Percentiles rank a stretch among this genome's conserved stretches.
These are phyloP conservation scores for Lepidium aucheri DNA, from an alignment of 345 rosid species.

Conservation along the genomic window DNA sequence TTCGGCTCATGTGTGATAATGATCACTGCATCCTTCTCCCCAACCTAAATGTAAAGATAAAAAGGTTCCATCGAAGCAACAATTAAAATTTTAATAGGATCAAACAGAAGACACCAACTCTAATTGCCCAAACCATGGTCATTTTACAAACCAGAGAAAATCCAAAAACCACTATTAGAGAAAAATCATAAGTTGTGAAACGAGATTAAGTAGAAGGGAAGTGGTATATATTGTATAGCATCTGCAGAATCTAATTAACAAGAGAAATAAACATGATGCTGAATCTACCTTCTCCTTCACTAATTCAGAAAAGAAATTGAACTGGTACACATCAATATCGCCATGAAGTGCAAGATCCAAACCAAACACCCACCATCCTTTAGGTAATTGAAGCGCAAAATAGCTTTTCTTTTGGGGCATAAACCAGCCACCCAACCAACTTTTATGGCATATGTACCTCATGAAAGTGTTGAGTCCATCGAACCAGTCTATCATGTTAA, in stretches of 20 bases:
- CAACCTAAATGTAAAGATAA: conserved; percentile 39
- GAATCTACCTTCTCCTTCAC: conserved; percentile 55
- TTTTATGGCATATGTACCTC: conserved; percentile 91
- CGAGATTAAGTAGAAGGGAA: not conserved
- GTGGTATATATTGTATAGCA: not conserved
- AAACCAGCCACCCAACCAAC: conserved; percentile 97
- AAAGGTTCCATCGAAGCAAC: not conserved
- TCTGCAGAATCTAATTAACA: not conserved
- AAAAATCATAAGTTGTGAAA: not conserved
- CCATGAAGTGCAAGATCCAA: conserved; percentile 90
- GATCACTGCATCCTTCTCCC: conserved; percentile 70
- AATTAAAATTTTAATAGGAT: not conserved
- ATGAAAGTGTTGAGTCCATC: conserved; percentile 94
- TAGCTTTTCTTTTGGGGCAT: conserved; percentile 97
- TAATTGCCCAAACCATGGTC: not conserved
- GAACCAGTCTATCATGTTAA: conserved; percentile 61
- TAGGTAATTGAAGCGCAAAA: conserved; percentile 87
- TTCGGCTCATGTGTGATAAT: conserved; percentile 85
- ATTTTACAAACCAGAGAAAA: not conserved
- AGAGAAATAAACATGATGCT: not conserved
- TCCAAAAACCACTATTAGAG: not conserved
- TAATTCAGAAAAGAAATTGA: conserved; percentile 75
- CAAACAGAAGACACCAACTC: not conserved
- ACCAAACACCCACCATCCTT: conserved; percentile 94
- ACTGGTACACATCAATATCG: conserved; percentile 93